These are phyloP conservation scores for Neonectria coccinea DNA, from an alignment of 2,329 filamentous ascomycete species.

Conservation along the genomic window DNA sequence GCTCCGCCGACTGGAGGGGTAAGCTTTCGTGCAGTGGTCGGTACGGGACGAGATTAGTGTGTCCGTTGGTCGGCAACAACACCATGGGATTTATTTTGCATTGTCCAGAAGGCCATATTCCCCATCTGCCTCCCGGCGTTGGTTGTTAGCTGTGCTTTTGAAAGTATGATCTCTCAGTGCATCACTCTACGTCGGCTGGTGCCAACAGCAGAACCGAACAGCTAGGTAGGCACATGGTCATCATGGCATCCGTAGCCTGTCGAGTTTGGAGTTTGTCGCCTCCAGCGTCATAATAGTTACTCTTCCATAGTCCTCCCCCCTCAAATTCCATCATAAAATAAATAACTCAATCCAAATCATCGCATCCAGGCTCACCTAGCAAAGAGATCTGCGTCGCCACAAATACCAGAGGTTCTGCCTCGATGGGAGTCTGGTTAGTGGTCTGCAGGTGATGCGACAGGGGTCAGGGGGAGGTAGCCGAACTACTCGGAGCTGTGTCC, in stretches of 20 bases:
- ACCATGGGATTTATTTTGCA: background rate
- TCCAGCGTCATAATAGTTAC: background rate
- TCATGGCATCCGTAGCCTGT: background rate
- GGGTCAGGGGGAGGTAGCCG: background rate
- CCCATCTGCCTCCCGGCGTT: background rate
- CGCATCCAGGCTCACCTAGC: background rate
- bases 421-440: conserved; percentile 3
- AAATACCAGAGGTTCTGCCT: conserved; percentile 16
- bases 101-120: background rate
- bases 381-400: background rate
- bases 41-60: too few relatives aligned
- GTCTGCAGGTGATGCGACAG: background rate
- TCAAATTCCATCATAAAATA: background rate
- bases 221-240: background rate
- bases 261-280: background rate
- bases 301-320: background rate
- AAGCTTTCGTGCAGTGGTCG: too few relatives aligned
- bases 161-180: background rate
- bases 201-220: background rate
- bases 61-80: background rate
- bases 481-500: background rate
- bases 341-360: background rate
- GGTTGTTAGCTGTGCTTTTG: background rate
- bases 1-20: background rate
- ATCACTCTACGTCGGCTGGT: background rate